Evolutionary conservation across 1,284 basidiomycete genomes (phyloP).

Genomic region (Coriolopsis trogii): DNA sequence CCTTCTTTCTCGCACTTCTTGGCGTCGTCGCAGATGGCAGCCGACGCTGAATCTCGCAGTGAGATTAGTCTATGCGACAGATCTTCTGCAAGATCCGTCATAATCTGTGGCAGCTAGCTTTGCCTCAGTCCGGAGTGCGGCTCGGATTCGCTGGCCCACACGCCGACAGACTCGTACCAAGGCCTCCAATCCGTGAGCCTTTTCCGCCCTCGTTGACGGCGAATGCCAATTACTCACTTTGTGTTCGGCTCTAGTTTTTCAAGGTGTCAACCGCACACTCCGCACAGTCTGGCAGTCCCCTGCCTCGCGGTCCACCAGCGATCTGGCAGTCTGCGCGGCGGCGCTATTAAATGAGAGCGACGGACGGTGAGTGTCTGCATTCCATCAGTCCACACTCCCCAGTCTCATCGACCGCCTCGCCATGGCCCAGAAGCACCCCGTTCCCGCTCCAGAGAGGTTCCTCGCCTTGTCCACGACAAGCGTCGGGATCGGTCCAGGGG

Average conservation of each 20-base stretch:
- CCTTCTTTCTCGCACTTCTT: conserved; percentile 10
- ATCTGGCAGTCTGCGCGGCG: too few species aligned
- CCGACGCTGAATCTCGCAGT: background rate
- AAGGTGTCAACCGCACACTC: conserved; percentile 14
- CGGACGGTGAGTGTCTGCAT: conserved; percentile 14
- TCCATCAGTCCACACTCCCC: too few species aligned
- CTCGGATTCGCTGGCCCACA: too few species aligned
- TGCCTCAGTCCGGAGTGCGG: too few species aligned
- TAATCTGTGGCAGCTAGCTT: too few species aligned
- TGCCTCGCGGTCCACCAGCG: background rate
- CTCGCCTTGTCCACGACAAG: conserved; percentile 60
- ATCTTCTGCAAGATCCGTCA: too few species aligned
- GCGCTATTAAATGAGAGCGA: too few species aligned
- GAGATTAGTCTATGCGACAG: conserved; percentile 11
- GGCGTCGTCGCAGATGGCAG: conserved; percentile 1
- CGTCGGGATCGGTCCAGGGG: conserved; percentile 76
- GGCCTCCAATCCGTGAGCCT: too few species aligned
- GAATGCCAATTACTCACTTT: too few species aligned
- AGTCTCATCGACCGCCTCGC: conserved; percentile 1
- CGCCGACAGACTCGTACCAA: too few species aligned
- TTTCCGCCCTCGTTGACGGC: too few species aligned
- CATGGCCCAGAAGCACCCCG: conserved; percentile 35
- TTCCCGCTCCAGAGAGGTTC: conserved; percentile 47
- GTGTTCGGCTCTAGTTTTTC: conserved; percentile 16
- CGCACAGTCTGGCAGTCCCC: conserved; percentile 1